These are phyloP conservation scores for Fraxinus cuspidata DNA, from an alignment of 257 asterid genomes.

Conservation along the genomic window DNA sequence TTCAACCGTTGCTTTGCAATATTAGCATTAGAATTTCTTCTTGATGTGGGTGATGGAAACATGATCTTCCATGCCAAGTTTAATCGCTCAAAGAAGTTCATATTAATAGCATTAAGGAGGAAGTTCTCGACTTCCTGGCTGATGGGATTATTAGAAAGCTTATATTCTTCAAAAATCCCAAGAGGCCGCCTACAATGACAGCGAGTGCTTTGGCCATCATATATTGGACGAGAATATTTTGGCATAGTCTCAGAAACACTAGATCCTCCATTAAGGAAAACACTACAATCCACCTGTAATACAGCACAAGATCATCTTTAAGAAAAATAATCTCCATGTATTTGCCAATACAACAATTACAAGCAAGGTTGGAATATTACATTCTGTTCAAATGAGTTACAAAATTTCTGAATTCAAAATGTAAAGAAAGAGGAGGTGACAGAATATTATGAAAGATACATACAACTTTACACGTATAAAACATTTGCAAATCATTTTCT, in stretches of 20 bases:
- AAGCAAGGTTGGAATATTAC: not conserved
- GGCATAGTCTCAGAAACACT: conserved; percentile 37
- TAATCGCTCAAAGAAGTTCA: conserved; percentile 83
- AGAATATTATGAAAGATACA: no score
- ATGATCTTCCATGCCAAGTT: conserved; percentile 94
- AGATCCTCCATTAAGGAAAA: conserved; percentile 51
- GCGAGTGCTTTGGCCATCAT: conserved; percentile 41
- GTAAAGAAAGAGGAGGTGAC: no score
- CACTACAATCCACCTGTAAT: conserved; percentile 64
- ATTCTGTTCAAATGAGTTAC: not conserved
- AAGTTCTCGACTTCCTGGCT: conserved; percentile 75
- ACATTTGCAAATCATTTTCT: not conserved
- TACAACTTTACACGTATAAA: no score
- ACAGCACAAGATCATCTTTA: conserved; percentile 13
- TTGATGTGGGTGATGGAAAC: conserved; percentile 70
- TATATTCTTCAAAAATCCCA: conserved; percentile 52
- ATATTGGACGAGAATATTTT: conserved; percentile 44
- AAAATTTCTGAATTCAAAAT: not conserved
- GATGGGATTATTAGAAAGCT: conserved; percentile 50
- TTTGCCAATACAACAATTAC: conserved; percentile 8
- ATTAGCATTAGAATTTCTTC: conserved; percentile 75
- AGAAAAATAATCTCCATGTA: not conserved
- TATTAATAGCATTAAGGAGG: conserved; percentile 63
- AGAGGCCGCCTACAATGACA: conserved; percentile 65
- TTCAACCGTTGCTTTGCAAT: conserved; percentile 86